These are phyloP conservation scores for Trametes versicolor DNA, from an alignment of 1,284 basidiomycete genomes.

Conservation along the genomic window DNA sequence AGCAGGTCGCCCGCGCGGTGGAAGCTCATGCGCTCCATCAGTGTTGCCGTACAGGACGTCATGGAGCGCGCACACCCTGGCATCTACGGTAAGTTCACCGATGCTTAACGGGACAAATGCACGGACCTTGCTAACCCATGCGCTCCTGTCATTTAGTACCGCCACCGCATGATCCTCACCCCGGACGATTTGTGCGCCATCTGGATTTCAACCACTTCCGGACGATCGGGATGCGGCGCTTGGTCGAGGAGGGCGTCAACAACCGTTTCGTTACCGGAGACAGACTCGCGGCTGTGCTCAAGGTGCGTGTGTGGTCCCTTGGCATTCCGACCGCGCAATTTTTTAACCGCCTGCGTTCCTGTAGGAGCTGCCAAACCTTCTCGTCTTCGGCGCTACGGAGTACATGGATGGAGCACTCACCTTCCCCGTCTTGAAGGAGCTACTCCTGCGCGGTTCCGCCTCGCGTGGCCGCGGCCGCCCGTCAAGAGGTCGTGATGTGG, in stretches of 20 bases:
- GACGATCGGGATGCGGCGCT: constrained; percentile 93
- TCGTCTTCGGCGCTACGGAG: constrained; percentile 90
- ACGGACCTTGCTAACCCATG: constrained; percentile 22
- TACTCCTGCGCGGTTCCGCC: constrained; percentile 83
- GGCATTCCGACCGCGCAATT: not conserved
- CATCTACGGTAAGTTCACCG: constrained; percentile 67
- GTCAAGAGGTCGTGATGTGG: constrained; percentile 68
- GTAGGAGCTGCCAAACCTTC: constrained; percentile 87
- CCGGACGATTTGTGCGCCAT: constrained; percentile 80
- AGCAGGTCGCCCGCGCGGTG: constrained; percentile 84
- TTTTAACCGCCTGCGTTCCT: constrained; percentile 7
- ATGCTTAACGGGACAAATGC: not conserved
- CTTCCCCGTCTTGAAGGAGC: constrained; percentile 82
- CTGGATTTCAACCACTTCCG: constrained; percentile 94
- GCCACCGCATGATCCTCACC: constrained; percentile 73
- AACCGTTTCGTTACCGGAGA: constrained; percentile 94
- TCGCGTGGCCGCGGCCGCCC: constrained; percentile 75
- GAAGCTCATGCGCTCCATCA: constrained; percentile 80
- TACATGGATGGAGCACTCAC: constrained; percentile 95
- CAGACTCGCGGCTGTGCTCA: constrained; percentile 83
- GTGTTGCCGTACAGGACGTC: constrained; percentile 74
- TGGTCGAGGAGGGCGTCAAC: constrained; percentile 89
- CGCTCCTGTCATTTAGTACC: constrained; percentile 60
- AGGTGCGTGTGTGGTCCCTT: constrained; percentile 57
- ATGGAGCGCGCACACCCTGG: constrained; percentile 70